Evolutionary conservation across 352 stramenopile genomes (phyloP).

Genomic region (Elongisporangium undulatum): DNA sequence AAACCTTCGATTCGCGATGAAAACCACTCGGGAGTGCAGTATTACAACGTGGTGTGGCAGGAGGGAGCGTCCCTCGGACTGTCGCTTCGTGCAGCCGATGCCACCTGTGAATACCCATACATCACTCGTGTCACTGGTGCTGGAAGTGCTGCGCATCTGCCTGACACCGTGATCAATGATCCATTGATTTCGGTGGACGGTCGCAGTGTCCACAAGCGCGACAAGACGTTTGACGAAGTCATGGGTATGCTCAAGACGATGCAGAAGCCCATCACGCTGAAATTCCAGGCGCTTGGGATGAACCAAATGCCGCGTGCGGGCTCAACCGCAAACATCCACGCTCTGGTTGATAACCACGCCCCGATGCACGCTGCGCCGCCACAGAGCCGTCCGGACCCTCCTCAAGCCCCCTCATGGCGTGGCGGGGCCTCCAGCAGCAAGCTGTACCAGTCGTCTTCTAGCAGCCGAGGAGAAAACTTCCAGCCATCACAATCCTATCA

Average conservation of each 20-base stretch:
- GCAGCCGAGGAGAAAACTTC: background rate
- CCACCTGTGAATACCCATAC: conserved; percentile 76
- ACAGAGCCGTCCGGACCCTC: background rate
- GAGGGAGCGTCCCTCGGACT: conserved; percentile 69
- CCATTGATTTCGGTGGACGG: conserved; percentile 74
- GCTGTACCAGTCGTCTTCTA: background rate
- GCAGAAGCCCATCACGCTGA: conserved; percentile 81
- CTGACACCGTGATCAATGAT: conserved; percentile 70
- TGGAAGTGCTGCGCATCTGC: conserved; percentile 74
- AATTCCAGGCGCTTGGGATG: conserved; percentile 51
- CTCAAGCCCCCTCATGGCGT: background rate
- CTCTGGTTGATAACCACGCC: conserved; percentile 3
- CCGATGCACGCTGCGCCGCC: conserved; percentile 9
- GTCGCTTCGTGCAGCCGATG: conserved; percentile 69
- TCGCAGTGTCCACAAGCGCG: conserved; percentile 70
- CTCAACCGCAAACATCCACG: conserved; percentile 15
- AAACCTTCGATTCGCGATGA: conserved; percentile 21
- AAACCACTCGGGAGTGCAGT: conserved; percentile 33
- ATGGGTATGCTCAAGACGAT: conserved; percentile 87
- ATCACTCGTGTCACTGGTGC: conserved; percentile 84
- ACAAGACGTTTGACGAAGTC: conserved; percentile 85
- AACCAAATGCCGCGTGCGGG: conserved; percentile 12
- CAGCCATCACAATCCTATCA: conserved; percentile 2
- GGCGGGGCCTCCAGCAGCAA: background rate
- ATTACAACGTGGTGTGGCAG: conserved; percentile 84